A percentile compares a stretch with the other conserved stretches of the same genome.
These are phyloP conservation scores for Solanum chmielewskii DNA, from an alignment of 257 asterid species.

Conservation along the genomic window DNA sequence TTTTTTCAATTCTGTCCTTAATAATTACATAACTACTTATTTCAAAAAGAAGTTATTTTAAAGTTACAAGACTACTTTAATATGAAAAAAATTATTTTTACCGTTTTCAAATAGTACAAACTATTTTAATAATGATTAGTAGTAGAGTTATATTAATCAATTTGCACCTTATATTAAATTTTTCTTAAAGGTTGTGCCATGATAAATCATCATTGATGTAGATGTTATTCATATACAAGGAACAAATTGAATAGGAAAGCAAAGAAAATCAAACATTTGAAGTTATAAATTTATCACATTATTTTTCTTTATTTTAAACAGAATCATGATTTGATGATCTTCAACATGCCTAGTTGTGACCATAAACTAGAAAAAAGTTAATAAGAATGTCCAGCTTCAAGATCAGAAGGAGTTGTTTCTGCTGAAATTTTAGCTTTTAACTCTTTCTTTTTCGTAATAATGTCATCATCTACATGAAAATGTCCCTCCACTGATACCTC, in stretches of 20 bases:
- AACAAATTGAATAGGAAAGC: not conserved
- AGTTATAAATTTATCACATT: not conserved
- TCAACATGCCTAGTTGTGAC: not conserved
- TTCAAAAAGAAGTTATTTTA: no score
- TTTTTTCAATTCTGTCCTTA: no score
- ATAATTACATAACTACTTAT: no score
- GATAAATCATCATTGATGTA: no score
- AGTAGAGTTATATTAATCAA: no score
- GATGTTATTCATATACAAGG: not conserved
- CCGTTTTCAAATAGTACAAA: no score
- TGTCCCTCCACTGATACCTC: conserved; percentile 36
- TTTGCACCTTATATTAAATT: no score
- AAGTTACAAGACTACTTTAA: no score
- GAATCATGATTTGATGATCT: not conserved
- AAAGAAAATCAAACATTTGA: not conserved
- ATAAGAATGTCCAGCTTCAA: not conserved
- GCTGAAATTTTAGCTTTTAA: not conserved
- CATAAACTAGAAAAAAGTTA: not conserved
- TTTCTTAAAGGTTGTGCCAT: no score
- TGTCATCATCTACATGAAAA: conserved; percentile 30
- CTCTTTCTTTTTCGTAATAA: conserved; percentile 20
- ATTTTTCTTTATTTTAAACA: not conserved
- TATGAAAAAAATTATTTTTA: no score
- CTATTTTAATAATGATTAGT: no score
- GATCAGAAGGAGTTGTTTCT: not conserved